Evolutionary conservation across 176 grass and related monocot species (phyloP).

Genomic region (Paspalum vaginatum): DNA sequence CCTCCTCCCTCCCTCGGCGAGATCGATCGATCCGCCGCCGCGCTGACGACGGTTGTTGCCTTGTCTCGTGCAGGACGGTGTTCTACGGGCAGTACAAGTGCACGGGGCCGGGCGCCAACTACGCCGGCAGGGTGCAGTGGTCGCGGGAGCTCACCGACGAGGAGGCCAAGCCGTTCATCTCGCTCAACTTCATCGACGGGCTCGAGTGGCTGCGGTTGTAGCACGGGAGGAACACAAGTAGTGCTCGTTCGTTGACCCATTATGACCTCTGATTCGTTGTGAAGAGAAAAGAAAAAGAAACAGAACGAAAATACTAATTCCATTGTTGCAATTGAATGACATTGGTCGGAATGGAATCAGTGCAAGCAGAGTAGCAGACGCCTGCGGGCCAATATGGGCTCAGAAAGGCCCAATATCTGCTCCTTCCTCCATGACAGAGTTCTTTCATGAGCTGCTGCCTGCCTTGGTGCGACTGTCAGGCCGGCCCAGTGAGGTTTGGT

Average conservation of each 20-base stretch:
- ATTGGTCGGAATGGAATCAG: background rate
- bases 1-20: background rate
- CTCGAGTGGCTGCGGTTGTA: conserved; percentile 74
- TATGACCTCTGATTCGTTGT: background rate
- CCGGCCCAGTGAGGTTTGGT: background rate
- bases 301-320: background rate
- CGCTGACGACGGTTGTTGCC: background rate
- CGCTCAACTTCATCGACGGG: conserved; percentile 81
- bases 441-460: background rate
- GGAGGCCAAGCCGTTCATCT: conserved; percentile 88
- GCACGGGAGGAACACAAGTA: background rate
- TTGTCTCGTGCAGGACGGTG: conserved; percentile 70
- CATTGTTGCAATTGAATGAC: background rate
- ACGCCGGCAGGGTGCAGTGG: conserved; percentile 74
- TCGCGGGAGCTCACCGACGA: conserved; percentile 93
- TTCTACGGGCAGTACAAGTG: conserved; percentile 99
- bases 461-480: background rate
- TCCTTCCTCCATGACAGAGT: background rate
- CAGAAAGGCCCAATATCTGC: background rate
- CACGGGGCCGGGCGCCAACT: conserved; percentile 70
- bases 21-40: background rate
- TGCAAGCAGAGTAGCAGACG: background rate
- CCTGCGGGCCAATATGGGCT: background rate
- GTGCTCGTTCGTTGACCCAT: background rate
- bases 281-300: background rate